Evolutionary conservation across 192 early-diverging fungal species (phyloP).

Genomic region (Allomyces arbusculus): DNA sequence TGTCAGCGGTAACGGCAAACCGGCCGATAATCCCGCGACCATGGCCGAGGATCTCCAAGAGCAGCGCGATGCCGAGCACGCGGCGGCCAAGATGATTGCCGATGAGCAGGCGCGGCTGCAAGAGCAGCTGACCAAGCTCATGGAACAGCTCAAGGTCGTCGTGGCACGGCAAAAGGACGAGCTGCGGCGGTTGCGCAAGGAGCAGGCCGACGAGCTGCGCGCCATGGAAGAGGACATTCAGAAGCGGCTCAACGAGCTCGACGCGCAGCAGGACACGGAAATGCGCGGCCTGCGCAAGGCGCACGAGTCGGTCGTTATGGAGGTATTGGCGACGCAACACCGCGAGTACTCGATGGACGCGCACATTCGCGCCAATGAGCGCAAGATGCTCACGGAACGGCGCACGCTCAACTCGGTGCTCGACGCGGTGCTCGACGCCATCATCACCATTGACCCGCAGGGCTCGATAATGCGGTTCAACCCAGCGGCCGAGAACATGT

Average conservation of each 20-base stretch:
- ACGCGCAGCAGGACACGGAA: conserved; percentile 3
- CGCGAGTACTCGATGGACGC: conserved; percentile 20
- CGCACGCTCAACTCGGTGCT: conserved; percentile 15
- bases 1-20: too few species aligned
- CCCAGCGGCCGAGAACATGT: background rate
- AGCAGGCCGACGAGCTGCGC: conserved; percentile 5
- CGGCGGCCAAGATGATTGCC: background rate
- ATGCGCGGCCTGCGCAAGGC: background rate
- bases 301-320: conserved; percentile 5
- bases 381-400: conserved; percentile 13
- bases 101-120: background rate
- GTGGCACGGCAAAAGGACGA: conserved; percentile 1
- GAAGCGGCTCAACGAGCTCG: background rate
- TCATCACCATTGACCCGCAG: background rate
- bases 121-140: background rate
- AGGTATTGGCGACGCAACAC: conserved; percentile 8
- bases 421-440: conserved; percentile 11
- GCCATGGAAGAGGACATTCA: conserved; percentile 3
- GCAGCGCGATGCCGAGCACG: background rate
- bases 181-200: conserved; percentile 3
- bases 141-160: background rate
- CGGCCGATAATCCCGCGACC: background rate
- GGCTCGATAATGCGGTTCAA: background rate
- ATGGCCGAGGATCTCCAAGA: background rate
- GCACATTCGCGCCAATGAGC: conserved; percentile 14